These are phyloP conservation scores for Metarhizium robertsii DNA, from an alignment of 2,329 filamentous ascomycete species.

Conservation along the genomic window DNA sequence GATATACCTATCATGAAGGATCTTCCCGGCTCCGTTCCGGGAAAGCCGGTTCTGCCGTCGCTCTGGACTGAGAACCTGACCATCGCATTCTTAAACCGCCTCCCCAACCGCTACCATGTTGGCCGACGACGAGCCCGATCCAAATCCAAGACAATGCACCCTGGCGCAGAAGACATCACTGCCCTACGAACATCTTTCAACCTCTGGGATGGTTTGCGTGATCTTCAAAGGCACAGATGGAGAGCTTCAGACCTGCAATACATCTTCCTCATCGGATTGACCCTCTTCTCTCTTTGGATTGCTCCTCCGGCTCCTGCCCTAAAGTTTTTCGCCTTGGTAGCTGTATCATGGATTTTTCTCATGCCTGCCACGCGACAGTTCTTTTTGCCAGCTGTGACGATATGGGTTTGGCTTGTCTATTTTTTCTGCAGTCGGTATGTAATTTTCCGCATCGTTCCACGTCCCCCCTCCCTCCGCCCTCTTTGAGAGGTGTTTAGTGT, in stretches of 20 bases:
- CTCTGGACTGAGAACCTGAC: constrained; percentile 31
- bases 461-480: background rate
- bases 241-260: constrained; percentile 80
- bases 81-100: constrained; percentile 32
- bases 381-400: constrained; percentile 76
- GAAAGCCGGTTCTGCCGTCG: constrained; percentile 31
- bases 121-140: constrained; percentile 29
- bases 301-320: constrained; percentile 71
- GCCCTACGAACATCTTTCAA: constrained; percentile 75
- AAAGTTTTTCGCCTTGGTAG: constrained; percentile 63
- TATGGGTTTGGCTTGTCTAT: constrained; percentile 79
- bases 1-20: constrained; percentile 26
- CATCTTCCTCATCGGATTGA: constrained; percentile 60
- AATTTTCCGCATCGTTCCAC: background rate
- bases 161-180: constrained; percentile 52
- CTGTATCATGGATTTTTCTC: constrained; percentile 60
- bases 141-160: constrained; percentile 25
- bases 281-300: constrained; percentile 75
- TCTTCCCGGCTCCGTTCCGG: constrained; percentile 24
- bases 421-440: constrained; percentile 91
- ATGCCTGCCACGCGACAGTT: constrained; percentile 85
- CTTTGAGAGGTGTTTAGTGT: background rate
- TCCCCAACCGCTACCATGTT: constrained; percentile 29
- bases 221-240: constrained; percentile 72
- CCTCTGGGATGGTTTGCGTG: constrained; percentile 65